Base-by-base conservation (phyloP, 257 asterid species). In the Nemophila menziesii region DNA sequence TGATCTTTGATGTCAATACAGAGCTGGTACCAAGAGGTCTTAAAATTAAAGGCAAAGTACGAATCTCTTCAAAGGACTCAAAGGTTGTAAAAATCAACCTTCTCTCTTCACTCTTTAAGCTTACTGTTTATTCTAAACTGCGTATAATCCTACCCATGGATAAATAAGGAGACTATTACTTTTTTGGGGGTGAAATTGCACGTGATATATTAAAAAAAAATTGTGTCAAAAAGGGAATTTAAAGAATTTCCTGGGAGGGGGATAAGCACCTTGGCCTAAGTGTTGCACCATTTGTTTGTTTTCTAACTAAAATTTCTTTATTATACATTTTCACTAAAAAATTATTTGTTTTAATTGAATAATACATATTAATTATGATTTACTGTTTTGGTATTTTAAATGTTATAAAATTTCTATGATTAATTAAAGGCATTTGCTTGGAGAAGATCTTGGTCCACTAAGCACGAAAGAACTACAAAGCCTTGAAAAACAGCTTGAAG, bases 401-500 rank as follows among this genome's bases (percentile, higher is more conserved):
- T 29, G 36, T 29, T 29, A 10, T 7, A 29, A 29, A 7, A 3
- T 29, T 3, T n/a, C n/a, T n/a, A 11, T 16, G 0, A 22, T 16
- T 37, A 18, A 15, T 20, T 11, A 33, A 16, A 87, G 97, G 92
- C 83, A 89, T 44, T 67, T 89, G 69, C 93, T 84, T 1, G 97
- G 97, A 34, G 97, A 89, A 70, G 92, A 84, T 64, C 79, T 89
- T 14, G 97, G 95, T 21, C 75, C 86, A 12, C 40, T 89, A 67
- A 78, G 77, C 67, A 57, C 72, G 22, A 89, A 84, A 57, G 97
- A 89, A 63, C 53, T 89, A 66, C 92, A 89, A 60, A 84, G 66
- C 72, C 93, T 89, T 55, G 93, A 89, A 60, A 84, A 75, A 51
- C 97, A 84, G 61, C 83, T 89, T 41, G 97, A 89, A 72, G 92